Percentiles rank a stretch among this genome's conserved stretches.
Evolutionary conservation across 176 grass and related monocot species (phyloP).

Genomic region (Raddia distichophylla): DNA sequence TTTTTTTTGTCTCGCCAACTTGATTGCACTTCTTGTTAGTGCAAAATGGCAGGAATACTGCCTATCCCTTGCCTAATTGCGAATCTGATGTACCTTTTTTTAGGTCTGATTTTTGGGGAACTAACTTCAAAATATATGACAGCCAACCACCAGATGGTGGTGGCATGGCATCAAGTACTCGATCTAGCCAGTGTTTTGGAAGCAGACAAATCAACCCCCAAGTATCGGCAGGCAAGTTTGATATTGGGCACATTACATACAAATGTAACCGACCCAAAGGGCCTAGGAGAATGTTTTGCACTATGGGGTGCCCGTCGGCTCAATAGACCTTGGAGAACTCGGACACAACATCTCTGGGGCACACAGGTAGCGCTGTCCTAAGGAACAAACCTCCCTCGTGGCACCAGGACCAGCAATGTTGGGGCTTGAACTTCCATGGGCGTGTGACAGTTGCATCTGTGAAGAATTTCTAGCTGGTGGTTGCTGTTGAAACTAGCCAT

Average conservation of each 20-base stretch:
- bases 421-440: conserved; percentile 80
- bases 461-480: conserved; percentile 71
- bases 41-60: no score
- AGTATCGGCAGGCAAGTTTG: conserved; percentile 50
- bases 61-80: no score
- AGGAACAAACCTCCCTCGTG: conserved; percentile 66
- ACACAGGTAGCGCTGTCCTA: conserved; percentile 13
- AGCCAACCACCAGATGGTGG: conserved; percentile 45
- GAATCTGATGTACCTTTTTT: not conserved
- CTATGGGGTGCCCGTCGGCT: conserved; percentile 42
- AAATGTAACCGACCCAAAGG: conserved; percentile 68
- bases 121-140: conserved; percentile 67
- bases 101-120: conserved; percentile 70
- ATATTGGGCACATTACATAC: conserved; percentile 58
- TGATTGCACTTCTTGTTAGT: conserved; percentile 5
- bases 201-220: conserved; percentile 60
- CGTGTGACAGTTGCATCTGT: conserved; percentile 66
- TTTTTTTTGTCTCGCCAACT: not conserved
- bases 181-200: conserved; percentile 46
- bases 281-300: conserved; percentile 62
- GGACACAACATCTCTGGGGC: conserved; percentile 32
- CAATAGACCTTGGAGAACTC: conserved; percentile 39
- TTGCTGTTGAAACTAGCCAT: conserved; percentile 5
- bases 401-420: conserved; percentile 71
- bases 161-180: conserved; percentile 46